Conservation (phyloP, 2,329 filamentous ascomycete species). For the Diatrype stigma region DNA sequence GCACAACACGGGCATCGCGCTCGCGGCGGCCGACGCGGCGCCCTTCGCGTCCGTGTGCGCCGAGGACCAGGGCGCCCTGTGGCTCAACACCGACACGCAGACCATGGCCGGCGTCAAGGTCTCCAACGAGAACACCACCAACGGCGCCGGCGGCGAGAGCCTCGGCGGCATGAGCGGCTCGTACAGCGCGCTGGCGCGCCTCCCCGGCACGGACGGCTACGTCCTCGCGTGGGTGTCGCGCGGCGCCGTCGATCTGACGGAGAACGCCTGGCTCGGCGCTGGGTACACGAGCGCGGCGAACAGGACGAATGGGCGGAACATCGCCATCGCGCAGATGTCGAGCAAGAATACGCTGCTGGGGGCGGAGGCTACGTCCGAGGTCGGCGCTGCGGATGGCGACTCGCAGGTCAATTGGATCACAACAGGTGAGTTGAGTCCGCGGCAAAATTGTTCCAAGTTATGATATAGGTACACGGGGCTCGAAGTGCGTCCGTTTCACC, state of each 20-base stretch:
- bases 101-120: constrained; percentile 57
- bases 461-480: too few species aligned
- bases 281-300: constrained; percentile 49
- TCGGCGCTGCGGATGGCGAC: constrained; percentile 51
- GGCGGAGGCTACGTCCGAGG: constrained; percentile 47
- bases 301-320: constrained; percentile 55
- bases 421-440: constrained; percentile 10
- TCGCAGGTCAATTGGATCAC: constrained; percentile 59
- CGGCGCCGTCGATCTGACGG: constrained; percentile 49
- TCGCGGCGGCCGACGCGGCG: constrained; percentile 54
- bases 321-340: constrained; percentile 52
- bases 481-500: too few species aligned
- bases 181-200: constrained; percentile 53
- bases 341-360: constrained; percentile 56
- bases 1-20: constrained; percentile 62
- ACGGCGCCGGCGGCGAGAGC: constrained; percentile 53
- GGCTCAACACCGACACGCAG: constrained; percentile 58
- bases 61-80: constrained; percentile 60
- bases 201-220: constrained; percentile 47
- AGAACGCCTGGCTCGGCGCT: constrained; percentile 54
- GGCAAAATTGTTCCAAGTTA: neutral
- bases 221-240: constrained; percentile 62
- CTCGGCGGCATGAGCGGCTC: constrained; percentile 62
- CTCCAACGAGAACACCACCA: constrained; percentile 58
- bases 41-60: constrained; percentile 58